A percentile compares a stretch with the other conserved stretches of the same genome.
These are phyloP conservation scores for Parsonsia alboflavescens DNA, from an alignment of 257 asterid species.

Conservation along the genomic window DNA sequence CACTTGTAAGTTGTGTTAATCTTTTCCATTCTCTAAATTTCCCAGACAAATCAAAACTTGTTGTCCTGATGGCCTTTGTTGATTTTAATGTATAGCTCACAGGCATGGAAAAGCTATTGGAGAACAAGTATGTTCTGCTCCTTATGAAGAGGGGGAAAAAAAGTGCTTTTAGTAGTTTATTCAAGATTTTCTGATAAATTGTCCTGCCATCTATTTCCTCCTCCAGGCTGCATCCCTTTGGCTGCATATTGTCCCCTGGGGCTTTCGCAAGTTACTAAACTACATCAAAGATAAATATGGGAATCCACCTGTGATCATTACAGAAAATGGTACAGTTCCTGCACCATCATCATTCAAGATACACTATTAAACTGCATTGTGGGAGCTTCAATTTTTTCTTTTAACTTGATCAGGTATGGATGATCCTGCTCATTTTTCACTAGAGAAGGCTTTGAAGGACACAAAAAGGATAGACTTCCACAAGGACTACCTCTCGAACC, in stretches of 20 bases:
- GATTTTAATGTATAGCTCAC: slow-evolving; percentile 36
- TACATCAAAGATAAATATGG: slow-evolving; percentile 60
- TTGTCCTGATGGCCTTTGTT: slow-evolving; percentile 11
- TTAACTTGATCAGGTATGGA: slow-evolving; percentile 58
- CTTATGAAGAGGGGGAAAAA: slow-evolving; percentile 4
- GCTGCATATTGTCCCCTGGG: slow-evolving; percentile 87
- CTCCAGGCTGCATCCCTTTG: slow-evolving; percentile 70
- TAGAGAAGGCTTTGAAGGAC: slow-evolving; percentile 48
- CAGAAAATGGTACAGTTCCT: slow-evolving; percentile 57
- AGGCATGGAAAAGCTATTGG: slow-evolving; percentile 72
- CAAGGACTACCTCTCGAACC: slow-evolving; percentile 67
- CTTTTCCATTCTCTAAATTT: background rate
- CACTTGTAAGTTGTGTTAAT: slow-evolving; percentile 40
- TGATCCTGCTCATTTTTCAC: slow-evolving; percentile 39
- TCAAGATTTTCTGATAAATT: background rate
- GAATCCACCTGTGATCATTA: slow-evolving; percentile 65
- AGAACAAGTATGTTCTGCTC: slow-evolving; percentile 52
- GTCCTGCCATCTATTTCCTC: background rate
- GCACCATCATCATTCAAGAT: no score
- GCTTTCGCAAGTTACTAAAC: slow-evolving; percentile 60
- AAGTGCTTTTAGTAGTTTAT: background rate
- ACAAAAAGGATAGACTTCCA: slow-evolving; percentile 64
- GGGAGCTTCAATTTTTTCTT: no score
- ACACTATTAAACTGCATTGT: no score
- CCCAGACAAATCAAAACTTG: background rate